These are phyloP conservation scores for Capronia coronata DNA, from an alignment of 2,329 filamentous ascomycete species.

Conservation along the genomic window DNA sequence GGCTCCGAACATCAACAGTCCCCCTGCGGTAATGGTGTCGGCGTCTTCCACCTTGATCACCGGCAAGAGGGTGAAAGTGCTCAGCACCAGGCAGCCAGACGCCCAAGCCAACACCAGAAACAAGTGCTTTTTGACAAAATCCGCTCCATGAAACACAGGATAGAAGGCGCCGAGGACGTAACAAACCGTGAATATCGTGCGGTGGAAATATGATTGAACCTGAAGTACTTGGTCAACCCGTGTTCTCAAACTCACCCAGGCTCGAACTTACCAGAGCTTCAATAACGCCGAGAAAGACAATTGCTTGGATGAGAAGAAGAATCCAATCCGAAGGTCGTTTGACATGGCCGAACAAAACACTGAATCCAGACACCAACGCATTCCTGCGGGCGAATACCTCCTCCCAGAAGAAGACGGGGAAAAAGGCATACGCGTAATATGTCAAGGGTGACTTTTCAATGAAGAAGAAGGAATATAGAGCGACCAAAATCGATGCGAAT, in stretches of 20 bases:
- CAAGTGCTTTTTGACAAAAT: conserved; percentile 63
- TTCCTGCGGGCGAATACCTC: conserved; percentile 75
- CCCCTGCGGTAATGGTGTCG: conserved; percentile 68
- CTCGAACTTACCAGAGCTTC: conserved; percentile 59
- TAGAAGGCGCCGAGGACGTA: conserved; percentile 72
- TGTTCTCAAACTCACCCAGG: not conserved
- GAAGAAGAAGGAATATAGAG: conserved; percentile 70
- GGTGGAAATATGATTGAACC: conserved; percentile 87
- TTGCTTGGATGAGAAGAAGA: conserved; percentile 56
- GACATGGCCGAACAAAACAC: conserved; percentile 63
- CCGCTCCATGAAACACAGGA: conserved; percentile 66
- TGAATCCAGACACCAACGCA: conserved; percentile 61
- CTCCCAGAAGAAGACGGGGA: conserved; percentile 94
- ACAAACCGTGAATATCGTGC: conserved; percentile 75
- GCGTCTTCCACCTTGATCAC: conserved; percentile 79
- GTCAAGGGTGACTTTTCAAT: conserved; percentile 71
- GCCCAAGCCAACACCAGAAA: conserved; percentile 65
- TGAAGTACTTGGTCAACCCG: conserved; percentile 35
- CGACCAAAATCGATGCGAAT: conserved; percentile 70
- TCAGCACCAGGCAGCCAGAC: conserved; percentile 73
- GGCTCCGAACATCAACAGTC: conserved; percentile 66
- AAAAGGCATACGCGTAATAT: conserved; percentile 88
- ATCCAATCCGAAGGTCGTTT: conserved; percentile 52
- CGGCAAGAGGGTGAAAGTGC: conserved; percentile 79
- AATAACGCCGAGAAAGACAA: conserved; percentile 67